A percentile compares a stretch with the other conserved stretches of the same genome.
These are phyloP conservation scores for Xylariaceae sp. DNA, from an alignment of 2,329 filamentous ascomycete genomes.

Conservation along the genomic window DNA sequence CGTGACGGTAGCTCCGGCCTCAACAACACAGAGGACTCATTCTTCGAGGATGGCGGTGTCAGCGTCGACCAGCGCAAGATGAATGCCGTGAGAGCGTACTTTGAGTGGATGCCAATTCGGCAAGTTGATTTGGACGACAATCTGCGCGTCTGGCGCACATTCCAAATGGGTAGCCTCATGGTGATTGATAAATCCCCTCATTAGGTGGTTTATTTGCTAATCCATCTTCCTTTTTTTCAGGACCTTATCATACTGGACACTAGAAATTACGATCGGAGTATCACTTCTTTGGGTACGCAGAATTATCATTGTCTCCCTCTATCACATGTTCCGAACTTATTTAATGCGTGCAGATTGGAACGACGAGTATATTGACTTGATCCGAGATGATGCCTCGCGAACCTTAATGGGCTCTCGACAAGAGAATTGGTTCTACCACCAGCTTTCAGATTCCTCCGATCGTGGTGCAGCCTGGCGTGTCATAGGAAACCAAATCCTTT, in stretches of 20 bases:
- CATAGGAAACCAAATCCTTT: slow-evolving; percentile 69
- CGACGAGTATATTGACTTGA: slow-evolving; percentile 57
- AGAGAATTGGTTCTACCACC: slow-evolving; percentile 71
- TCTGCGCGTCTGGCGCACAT: slow-evolving; percentile 65
- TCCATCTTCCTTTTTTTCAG: slow-evolving; percentile 5
- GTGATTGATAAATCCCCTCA: slow-evolving; percentile 1
- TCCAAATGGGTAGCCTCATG: slow-evolving; percentile 63
- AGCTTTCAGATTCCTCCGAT: slow-evolving; percentile 54
- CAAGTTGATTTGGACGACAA: slow-evolving; percentile 69
- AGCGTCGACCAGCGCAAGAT: slow-evolving; percentile 71
- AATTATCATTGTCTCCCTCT: neutral
- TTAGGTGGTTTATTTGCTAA: slow-evolving; percentile 28
- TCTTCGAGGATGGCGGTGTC: slow-evolving; percentile 57
- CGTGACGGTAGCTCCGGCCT: slow-evolving; percentile 58
- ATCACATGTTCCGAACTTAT: slow-evolving; percentile 3
- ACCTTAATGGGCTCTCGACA: slow-evolving; percentile 70
- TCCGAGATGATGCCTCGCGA: slow-evolving; percentile 64
- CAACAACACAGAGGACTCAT: slow-evolving; percentile 67
- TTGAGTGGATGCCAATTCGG: slow-evolving; percentile 63
- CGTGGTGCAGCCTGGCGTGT: slow-evolving; percentile 70
- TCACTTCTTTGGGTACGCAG: slow-evolving; percentile 45
- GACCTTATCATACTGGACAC: slow-evolving; percentile 70
- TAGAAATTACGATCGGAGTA: slow-evolving; percentile 64
- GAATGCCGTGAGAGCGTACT: slow-evolving; percentile 69
- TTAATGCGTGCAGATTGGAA: slow-evolving; percentile 52